phyloP scores from a whole-genome alignment of 306 rosid genomes.

The Luffa aegyptiaca region DNA sequence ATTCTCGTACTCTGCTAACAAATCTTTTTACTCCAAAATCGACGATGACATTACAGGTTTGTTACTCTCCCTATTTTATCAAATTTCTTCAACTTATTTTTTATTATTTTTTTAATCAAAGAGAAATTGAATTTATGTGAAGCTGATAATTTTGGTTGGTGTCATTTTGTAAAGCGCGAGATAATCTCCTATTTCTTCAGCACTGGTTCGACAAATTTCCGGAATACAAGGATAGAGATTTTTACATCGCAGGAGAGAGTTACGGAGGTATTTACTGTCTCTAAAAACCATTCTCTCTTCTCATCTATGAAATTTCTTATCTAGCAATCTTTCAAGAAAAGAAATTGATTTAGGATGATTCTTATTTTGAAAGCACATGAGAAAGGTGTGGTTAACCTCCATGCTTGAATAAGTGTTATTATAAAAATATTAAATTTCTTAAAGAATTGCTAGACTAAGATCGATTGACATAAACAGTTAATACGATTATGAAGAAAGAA shows the following conservation, averaged over 20 bases:
- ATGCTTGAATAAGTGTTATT: too few relatives aligned
- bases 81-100: neutral
- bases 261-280: conserved; percentile 25
- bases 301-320: too few relatives aligned
- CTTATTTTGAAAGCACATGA: too few relatives aligned
- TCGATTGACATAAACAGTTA: too few relatives aligned
- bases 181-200: conserved; percentile 36
- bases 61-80: neutral
- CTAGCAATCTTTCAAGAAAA: too few relatives aligned
- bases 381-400: too few relatives aligned
- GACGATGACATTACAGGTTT: conserved; percentile 36
- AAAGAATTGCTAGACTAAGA: too few relatives aligned
- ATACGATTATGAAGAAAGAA: too few relatives aligned
- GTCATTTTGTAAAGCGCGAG: conserved; percentile 24
- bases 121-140: neutral
- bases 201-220: conserved; percentile 39
- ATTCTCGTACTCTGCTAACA: conserved; percentile 34
- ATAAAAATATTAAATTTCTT: too few relatives aligned
- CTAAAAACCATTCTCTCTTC: too few relatives aligned
- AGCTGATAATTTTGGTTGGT: neutral
- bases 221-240: conserved; percentile 26
- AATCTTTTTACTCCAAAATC: conserved; percentile 29
- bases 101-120: neutral
- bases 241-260: conserved; percentile 39
- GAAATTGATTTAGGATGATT: too few relatives aligned